Evolutionary conservation across 495 filamentous ascomycete species (phyloP).

Genomic region (Lepraria neglecta): DNA sequence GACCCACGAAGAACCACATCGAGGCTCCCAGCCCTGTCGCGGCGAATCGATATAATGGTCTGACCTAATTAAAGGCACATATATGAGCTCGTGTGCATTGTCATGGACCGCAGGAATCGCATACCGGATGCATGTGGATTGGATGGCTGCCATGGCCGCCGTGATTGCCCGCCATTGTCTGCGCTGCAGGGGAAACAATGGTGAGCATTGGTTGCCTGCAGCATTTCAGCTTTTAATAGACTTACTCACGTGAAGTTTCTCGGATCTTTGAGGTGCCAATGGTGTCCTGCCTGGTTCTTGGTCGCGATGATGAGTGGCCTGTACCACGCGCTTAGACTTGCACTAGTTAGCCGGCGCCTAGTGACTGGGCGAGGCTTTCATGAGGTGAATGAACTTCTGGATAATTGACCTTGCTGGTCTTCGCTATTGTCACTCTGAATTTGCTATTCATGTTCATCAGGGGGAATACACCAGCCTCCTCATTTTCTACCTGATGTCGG

Average conservation of each 20-base stretch:
- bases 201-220: background rate
- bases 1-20: constrained; percentile 98
- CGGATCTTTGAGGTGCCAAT: background rate
- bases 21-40: constrained; percentile 83
- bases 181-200: background rate
- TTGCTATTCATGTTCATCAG: background rate
- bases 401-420: background rate
- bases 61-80: constrained; percentile 32
- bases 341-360: constrained; percentile 6
- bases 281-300: background rate
- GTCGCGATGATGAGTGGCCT: background rate
- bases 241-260: background rate
- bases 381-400: background rate
- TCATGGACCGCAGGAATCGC: background rate
- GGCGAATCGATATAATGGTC: constrained; percentile 72
- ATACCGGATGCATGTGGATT: constrained; percentile 60
- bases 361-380: background rate
- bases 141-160: constrained; percentile 56
- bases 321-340: constrained; percentile 6
- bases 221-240: background rate
- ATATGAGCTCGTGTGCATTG: background rate
- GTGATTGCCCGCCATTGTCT: constrained; percentile 36
- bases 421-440: background rate
- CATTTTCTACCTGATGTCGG: background rate
- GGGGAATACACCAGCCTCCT: background rate